Percentiles rank a stretch among this genome's conserved stretches.
These are phyloP conservation scores for Globisporangium polare DNA, from an alignment of 352 stramenopile genomes.

Conservation along the genomic window DNA sequence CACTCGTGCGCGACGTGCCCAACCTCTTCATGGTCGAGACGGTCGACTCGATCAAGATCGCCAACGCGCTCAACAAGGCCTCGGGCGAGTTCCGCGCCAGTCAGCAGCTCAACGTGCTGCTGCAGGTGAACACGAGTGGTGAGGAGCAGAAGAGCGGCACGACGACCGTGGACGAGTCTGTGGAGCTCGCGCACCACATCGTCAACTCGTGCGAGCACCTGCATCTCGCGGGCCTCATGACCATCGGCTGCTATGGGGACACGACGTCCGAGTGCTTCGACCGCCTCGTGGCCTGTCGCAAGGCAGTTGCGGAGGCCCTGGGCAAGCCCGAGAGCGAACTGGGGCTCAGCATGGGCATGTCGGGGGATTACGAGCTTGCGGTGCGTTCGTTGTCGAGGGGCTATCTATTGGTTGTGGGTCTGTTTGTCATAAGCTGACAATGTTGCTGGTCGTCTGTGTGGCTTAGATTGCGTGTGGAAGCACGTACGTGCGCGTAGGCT, in stretches of 20 bases:
- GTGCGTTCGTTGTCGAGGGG: slow-evolving; percentile 25
- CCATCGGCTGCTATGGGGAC: slow-evolving; percentile 95
- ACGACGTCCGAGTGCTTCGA: slow-evolving; percentile 91
- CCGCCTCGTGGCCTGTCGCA: slow-evolving; percentile 69
- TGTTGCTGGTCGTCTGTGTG: slow-evolving; percentile 5
- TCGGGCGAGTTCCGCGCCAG: slow-evolving; percentile 56
- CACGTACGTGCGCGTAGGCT: slow-evolving; percentile 96
- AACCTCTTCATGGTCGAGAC: slow-evolving; percentile 96
- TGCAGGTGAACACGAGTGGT: slow-evolving; percentile 98
- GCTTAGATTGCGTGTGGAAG: slow-evolving; percentile 91
- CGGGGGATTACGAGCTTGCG: slow-evolving; percentile 96
- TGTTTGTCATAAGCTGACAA: not conserved
- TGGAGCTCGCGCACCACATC: slow-evolving; percentile 88
- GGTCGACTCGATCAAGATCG: slow-evolving; percentile 95
- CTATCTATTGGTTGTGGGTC: not conserved
- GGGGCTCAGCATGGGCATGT: slow-evolving; percentile 99
- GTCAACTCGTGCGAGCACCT: slow-evolving; percentile 86
- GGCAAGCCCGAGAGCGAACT: slow-evolving; percentile 63
- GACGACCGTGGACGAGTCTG: slow-evolving; percentile 70
- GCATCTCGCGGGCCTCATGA: slow-evolving; percentile 97
- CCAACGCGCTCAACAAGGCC: slow-evolving; percentile 92
- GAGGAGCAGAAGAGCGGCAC: slow-evolving; percentile 98
- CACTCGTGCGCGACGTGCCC: slow-evolving; percentile 86
- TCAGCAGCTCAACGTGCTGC: slow-evolving; percentile 91
- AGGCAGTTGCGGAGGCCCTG: slow-evolving; percentile 63